Conservation (phyloP, 768 basidiomycete genomes). For the Tubosaeta sp. region DNA sequence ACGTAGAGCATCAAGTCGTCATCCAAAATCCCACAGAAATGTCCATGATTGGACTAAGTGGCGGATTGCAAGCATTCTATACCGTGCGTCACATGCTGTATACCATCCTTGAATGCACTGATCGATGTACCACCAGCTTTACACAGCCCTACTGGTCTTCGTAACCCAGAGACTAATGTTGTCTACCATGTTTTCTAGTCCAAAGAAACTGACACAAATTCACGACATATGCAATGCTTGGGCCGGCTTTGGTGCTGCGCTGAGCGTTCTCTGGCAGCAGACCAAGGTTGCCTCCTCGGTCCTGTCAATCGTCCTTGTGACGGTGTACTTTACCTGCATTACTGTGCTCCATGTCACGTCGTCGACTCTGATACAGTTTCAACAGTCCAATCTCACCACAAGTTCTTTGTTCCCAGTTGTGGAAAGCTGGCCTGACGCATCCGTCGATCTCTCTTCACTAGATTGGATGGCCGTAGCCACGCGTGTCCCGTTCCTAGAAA, state of each 20-base stretch:
- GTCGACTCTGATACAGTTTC: not conserved
- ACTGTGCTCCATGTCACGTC: not conserved
- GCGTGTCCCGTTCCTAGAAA: not conserved
- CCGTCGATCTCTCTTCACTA: not conserved
- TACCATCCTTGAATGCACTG: not conserved
- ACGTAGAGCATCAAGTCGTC: no score
- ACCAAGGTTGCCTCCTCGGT: no score
- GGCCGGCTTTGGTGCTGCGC: no score
- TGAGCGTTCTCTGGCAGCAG: no score
- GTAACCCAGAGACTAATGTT: not conserved
- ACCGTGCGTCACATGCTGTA: not conserved
- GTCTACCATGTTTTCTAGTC: no score
- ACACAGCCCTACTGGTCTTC: not conserved
- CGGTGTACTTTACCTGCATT: no score
- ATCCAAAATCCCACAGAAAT: no score
- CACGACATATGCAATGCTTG: no score
- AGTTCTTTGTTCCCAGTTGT: no score
- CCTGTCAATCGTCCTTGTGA: no score
- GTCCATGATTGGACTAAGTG: no score
- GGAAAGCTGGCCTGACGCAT: not conserved
- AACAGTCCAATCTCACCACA: not conserved
- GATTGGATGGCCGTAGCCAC: not conserved
- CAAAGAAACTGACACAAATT: no score
- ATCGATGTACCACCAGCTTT: not conserved
- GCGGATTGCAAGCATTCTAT: not conserved